Base-by-base conservation (phyloP, 2,329 filamentous ascomycete species). In the Dothideomycetidae sp. region DNA sequence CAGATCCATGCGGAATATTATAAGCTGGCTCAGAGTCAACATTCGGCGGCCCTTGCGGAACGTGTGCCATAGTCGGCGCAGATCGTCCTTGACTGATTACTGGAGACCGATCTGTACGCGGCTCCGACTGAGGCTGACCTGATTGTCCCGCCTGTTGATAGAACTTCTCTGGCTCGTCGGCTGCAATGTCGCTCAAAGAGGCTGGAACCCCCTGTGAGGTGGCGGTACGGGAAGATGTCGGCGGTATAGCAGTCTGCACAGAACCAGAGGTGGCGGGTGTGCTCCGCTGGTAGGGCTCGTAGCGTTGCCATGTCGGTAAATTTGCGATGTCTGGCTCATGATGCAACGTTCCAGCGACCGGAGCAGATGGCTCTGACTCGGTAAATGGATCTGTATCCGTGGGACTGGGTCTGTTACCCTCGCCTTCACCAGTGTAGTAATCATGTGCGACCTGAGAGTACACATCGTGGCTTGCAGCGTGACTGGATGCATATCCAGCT, bases 331-430 rank as follows among this genome's bases (percentile, higher is more conserved):
- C 57, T 10, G 54, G 54, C 31, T 61, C 59, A 33, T 57, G 54
- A 31, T 58, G 57, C 29, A 56, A 42, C 28, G 40, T 48, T 31
- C 21, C 21, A 26, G 21, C 7, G 7, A 26, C n/a, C 21, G 7
- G 21, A 26, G 21, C 21, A n/a, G 21, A 26, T 7, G 7, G 21
- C 7, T n/a, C 21, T 26, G 21, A 26, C n/a, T 77, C 73, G 3
- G 67, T 68, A 49, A 76, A 78, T 1, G 74, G 74, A 48, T 80
- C 74, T 0, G 70, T 73, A 38, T 70, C 68, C 2, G 70, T 71
- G 10, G 71, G 69, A 2, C 69, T 69, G 58, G 57, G 9, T 59
- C 62, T 55, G 40, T 69, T 64, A 41, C 71, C 71, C 2, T 55
- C 57, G 48, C 71, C 71, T 11, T 50, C 44, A 5, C 48, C 48